Evolutionary conservation across 2,329 filamentous ascomycete species (phyloP), one percentile per base, ranked within the genome.

Genomic region (Furcasterigmium furcatum): DNA sequence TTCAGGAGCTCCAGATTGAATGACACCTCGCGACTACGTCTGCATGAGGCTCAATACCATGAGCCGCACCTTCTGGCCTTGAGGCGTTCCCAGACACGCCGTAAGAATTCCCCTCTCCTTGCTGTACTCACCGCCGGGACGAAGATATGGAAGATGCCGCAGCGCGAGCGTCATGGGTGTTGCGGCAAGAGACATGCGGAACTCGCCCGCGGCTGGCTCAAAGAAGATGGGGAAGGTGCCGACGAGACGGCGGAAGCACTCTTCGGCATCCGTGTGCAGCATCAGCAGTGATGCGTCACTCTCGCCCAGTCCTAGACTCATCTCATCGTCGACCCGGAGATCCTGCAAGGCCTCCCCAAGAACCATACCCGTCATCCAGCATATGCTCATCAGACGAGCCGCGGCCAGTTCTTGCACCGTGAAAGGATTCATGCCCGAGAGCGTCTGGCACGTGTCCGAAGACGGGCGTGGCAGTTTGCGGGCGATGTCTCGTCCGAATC

Each of bases 301-400:
- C n/a, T n/a, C n/a, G n/a, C n/a, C n/a, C n/a, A n/a, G n/a, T n/a
- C n/a, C n/a, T n/a, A n/a, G n/a, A n/a, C n/a, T n/a, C n/a, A n/a
- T n/a, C n/a, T n/a, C n/a, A n/a, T n/a, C n/a, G n/a, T n/a, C n/a
- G n/a, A n/a, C n/a, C n/a, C n/a, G n/a, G n/a, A n/a, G n/a, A n/a
- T 34, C 35, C 35, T 21, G 35, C 9, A 38, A 16, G 3, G 35
- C 35, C 35, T 38, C 10, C 21, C 21, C 18, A 13, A 42, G 19
- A 8, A 42, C 27, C 18, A 48, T 38, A 34, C 38, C 27, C 6
- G 32, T 30, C 16, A 27, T 19, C 41, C 42, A 41, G 46, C 43
- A 48, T 13, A 48, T 39, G 9, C 22, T 43, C 46, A 48, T 48
- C 18, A 45, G 22, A 24, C 45, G 46, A 24, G 21, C 39, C 29